A percentile compares a stretch with the other conserved stretches of the same genome.
phyloP scores from a whole-genome alignment of 345 rosid genomes.

The Ceriops zippeliana region DNA sequence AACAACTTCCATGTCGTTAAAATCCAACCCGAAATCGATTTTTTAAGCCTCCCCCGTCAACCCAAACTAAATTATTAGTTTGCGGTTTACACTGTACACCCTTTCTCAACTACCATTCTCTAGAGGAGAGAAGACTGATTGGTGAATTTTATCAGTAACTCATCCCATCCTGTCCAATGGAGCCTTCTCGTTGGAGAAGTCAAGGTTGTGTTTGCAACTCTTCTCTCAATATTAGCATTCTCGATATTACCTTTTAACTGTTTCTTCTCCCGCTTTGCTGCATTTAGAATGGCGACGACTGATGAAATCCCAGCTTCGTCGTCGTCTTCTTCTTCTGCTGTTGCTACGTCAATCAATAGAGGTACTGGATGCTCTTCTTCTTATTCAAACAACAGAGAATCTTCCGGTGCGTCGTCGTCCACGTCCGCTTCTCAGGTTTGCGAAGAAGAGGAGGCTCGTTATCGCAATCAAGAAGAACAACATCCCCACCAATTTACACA shows the following conservation, averaged over 20 bases:
- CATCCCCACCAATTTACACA: slow-evolving; percentile 6
- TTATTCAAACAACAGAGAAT: neutral
- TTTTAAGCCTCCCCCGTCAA: no score
- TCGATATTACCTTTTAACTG: neutral
- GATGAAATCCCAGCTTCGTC: neutral
- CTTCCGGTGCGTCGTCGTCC: slow-evolving; percentile 6
- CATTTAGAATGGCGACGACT: neutral
- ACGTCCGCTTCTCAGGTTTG: slow-evolving; percentile 2
- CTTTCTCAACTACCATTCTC: no score
- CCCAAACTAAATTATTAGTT: no score
- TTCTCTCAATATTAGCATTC: no score
- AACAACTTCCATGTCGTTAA: no score
- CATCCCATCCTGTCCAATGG: neutral
- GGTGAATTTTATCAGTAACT: neutral
- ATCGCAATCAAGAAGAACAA: neutral
- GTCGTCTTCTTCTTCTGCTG: neutral
- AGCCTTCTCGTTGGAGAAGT: neutral
- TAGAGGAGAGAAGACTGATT: neutral
- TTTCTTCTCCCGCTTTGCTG: neutral
- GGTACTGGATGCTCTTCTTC: no score
- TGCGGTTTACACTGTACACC: no score
- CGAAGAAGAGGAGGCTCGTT: neutral
- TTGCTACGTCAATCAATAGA: no score
- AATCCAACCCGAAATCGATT: no score
- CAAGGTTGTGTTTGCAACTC: no score